Percentiles rank a stretch among this genome's conserved stretches.
Conservation (phyloP, 768 basidiomycete species). For the Collybia sordida region DNA sequence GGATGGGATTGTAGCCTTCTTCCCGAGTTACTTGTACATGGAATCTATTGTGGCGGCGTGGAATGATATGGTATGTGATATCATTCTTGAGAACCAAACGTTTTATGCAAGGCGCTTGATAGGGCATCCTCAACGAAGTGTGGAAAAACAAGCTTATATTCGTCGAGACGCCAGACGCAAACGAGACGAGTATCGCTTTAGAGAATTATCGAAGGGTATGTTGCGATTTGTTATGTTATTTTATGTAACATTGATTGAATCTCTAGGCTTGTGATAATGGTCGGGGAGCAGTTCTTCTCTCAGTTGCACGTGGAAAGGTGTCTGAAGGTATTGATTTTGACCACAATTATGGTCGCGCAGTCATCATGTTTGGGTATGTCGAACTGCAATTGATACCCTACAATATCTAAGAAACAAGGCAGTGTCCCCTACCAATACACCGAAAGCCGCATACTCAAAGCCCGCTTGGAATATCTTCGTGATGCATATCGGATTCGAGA, state of each 20-base stretch:
- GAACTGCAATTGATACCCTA: not conserved
- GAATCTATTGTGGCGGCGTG: constrained; percentile 99
- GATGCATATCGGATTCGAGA: constrained; percentile 98
- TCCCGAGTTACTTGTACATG: constrained; percentile 99
- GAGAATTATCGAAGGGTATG: constrained; percentile 93
- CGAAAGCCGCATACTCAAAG: constrained; percentile 95
- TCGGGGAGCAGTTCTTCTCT: constrained; percentile 92
- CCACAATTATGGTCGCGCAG: constrained; percentile 97
- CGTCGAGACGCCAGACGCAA: constrained; percentile 98
- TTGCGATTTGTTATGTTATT: not conserved
- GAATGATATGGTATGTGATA: constrained; percentile 93
- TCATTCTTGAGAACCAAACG: not conserved
- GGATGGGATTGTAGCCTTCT: constrained; percentile 98
- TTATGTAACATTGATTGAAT: constrained; percentile 1
- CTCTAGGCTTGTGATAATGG: constrained; percentile 96
- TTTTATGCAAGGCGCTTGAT: not conserved
- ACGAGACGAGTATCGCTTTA: constrained; percentile 96
- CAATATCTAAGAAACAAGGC: constrained; percentile 13
- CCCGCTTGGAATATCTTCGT: constrained; percentile 95
- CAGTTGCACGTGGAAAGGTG: constrained; percentile 97
- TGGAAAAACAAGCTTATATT: constrained; percentile 99
- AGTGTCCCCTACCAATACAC: constrained; percentile 98
- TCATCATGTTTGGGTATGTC: constrained; percentile 97
- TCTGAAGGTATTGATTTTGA: constrained; percentile 99
- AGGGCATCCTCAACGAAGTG: constrained; percentile 99